These are phyloP conservation scores for Articulospora tetracladia DNA, from an alignment of 495 filamentous ascomycete genomes.

Conservation along the genomic window DNA sequence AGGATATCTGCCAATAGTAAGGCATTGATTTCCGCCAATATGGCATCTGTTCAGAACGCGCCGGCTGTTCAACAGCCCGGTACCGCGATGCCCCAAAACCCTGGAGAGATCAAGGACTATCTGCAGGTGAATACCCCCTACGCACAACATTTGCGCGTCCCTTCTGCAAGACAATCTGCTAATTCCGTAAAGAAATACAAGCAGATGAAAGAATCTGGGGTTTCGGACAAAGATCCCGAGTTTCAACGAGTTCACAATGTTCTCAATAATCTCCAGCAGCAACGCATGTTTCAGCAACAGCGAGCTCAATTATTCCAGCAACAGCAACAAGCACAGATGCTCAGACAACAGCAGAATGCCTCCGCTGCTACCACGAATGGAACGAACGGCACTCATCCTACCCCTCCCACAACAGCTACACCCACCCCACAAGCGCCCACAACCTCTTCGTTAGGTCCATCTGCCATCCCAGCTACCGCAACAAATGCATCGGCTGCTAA, in stretches of 20 bases:
- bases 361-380: conserved; percentile 36
- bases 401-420: conserved; percentile 23
- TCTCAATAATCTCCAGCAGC: conserved; percentile 61
- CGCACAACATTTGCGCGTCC: conserved; percentile 1
- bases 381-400: conserved; percentile 40
- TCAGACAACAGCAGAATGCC: conserved; percentile 38
- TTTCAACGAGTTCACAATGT: conserved; percentile 68
- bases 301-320: conserved; percentile 38
- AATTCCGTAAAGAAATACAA: conserved; percentile 63
- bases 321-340: conserved; percentile 44
- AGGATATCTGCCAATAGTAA: background rate
- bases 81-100: conserved; percentile 51
- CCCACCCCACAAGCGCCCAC: conserved; percentile 35
- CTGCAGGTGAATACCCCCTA: conserved; percentile 43
- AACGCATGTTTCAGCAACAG: conserved; percentile 48
- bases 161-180: conserved; percentile 6
- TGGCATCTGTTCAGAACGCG: conserved; percentile 75
- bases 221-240: conserved; percentile 73
- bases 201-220: conserved; percentile 73
- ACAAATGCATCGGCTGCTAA: conserved; percentile 32
- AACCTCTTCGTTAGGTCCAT: conserved; percentile 30
- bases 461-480: conserved; percentile 47
- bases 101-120: conserved; percentile 59
- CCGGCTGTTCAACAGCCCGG: conserved; percentile 58
- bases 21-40: conserved; percentile 32